These are phyloP conservation scores for Beauveria scarabaeidicola DNA, from an alignment of 2,329 filamentous ascomycete genomes.

Conservation along the genomic window DNA sequence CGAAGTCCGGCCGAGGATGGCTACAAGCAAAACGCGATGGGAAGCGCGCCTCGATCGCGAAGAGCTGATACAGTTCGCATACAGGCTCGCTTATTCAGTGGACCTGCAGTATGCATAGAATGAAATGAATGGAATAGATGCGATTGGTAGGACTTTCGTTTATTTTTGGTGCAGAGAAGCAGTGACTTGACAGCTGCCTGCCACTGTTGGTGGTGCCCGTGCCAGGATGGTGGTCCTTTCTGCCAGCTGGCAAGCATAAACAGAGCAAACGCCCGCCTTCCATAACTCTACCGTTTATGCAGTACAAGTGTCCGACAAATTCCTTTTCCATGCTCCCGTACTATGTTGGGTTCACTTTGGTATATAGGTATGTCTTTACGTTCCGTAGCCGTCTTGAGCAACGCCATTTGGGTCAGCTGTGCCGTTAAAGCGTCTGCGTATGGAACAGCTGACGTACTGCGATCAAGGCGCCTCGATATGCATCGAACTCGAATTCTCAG, in stretches of 20 bases:
- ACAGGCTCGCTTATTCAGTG: constrained; percentile 5
- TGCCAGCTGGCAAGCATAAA: constrained; percentile 1
- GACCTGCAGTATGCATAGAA: not conserved
- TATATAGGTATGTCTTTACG: no score
- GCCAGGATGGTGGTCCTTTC: not conserved
- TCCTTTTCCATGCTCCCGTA: not conserved
- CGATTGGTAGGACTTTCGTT: constrained; percentile 8
- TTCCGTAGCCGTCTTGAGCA: not conserved
- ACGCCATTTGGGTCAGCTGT: not conserved
- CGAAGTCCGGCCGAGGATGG: not conserved
- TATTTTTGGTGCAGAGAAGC: not conserved
- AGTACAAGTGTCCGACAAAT: not conserved
- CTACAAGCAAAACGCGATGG: not conserved
- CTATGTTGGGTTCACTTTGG: not conserved
- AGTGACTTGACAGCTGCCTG: constrained; percentile 8
- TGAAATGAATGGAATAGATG: not conserved
- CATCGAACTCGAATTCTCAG: not conserved
- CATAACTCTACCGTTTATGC: not conserved
- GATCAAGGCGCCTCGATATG: no score
- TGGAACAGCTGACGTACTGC: no score
- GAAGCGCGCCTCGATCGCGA: constrained; percentile 8
- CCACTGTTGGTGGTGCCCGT: not conserved
- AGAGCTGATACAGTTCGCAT: constrained; percentile 1
- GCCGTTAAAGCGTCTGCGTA: no score
- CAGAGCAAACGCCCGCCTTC: not conserved